Base-by-base conservation (phyloP, 2,329 filamentous ascomycete genomes). In the Chaetomiaceae sp. region DNA sequence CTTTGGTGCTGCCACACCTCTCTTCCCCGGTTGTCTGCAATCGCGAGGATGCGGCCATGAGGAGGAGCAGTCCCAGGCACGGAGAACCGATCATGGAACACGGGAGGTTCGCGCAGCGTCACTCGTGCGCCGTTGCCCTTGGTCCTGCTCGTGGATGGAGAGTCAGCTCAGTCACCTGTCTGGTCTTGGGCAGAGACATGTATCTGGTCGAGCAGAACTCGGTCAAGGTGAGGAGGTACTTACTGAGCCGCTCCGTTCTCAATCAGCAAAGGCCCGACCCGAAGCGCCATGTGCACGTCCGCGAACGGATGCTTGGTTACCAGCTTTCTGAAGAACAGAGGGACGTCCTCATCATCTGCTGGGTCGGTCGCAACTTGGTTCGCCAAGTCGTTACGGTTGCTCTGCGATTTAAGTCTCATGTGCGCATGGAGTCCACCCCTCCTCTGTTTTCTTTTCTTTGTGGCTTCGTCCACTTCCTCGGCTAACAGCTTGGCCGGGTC, bases 241-340 rank as follows among this genome's bases (percentile, higher is more conserved):
- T 8, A 47, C 44, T 31, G 35, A 10, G 34, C 44, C 7, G 39
- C 44, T 20, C 44, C 44, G 17, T 47, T 39, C 35, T 47, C 44
- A 19, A 47, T 31, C n/a, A 47, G 16, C 12, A 47, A 35, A 16
- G 44, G 44, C 13, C 44, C 44, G 27, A 47, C 34, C 12, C 44
- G 27, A 23, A 46, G 17, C 6, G 44, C 44, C 44, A 47, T 47
- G 25, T 47, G 44, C 2, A 39, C 44, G 14, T 47, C 17, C 44
- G 16, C 34, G 17, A 39, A 47, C 1, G 35, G 34, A 17, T 39
- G 6, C 17, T 39, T 39, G 4, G 9, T 20, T 5, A 35, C 25
- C 7, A 39, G 33, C 30, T 14, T 38, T 9, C 34, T 21, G 34
- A 39, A 16, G 25, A 47, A 40, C 12, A 31, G 10, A 8, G 44